Evolutionary conservation across 192 early-diverging fungal species (phyloP), one percentile per base, ranked within the genome.

Genomic region (Neocallimastix lanati): DNA sequence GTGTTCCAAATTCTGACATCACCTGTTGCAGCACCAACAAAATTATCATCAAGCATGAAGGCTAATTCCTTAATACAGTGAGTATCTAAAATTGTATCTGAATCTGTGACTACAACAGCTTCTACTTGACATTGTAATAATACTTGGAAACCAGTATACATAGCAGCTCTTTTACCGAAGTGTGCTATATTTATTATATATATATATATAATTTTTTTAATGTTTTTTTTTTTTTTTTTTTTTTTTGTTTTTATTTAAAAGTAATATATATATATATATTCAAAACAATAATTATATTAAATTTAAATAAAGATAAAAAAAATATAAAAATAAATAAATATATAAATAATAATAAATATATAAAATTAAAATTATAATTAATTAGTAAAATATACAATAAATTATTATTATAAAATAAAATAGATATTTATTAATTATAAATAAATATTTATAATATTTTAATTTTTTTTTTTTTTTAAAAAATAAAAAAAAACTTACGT

Each of bases 81-180:
- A 5, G 86, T 82, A 40, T 91, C 86, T 79, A 91, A 84, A 30
- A 84, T 85, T 0, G 90, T 91, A 78, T 91, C 90, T 3, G 90
- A 91, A 78, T 91, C 90, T 0, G 90, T 91, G 0, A 87, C 84
- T n/a, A 91, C 83, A 2, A 91, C 86, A 36, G 87, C 84, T 33
- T 91, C 87, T 12, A 82, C 82, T 28, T 83, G 76, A 67, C 50
- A 67, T 67, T 67, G 50, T n/a, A 67, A 67, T 67, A 67, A 67
- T n/a, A 67, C 50, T 67, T 67, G 50, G 9, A 67, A 67, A n/a
- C 50, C 50, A 0, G 50, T 67, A 67, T 67, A 67, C 82, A 82
- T 82, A 29, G 82, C 82, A 29, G 77, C 76, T n/a, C 82, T 36
- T 83, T 82, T 82, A 28, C 82, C 82, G n/a, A 82, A 77, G 13